Evolutionary conservation across 129 eudicot genomes (phyloP), one percentile per base, ranked within the genome.

Genomic region (Kitagawia praeruptora): DNA sequence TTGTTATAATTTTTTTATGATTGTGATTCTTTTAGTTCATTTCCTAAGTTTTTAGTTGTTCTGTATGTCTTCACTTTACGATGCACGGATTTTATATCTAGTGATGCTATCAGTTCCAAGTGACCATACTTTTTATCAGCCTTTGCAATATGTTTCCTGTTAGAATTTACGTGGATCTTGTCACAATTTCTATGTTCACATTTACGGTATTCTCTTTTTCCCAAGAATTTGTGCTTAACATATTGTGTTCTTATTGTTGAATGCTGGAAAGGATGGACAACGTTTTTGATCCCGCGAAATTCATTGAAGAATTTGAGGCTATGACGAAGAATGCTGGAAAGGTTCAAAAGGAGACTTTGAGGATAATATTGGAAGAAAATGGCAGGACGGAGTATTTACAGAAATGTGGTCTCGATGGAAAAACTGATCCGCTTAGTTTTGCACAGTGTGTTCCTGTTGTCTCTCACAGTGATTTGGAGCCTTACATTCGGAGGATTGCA

Each of bases 391-490:
- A 96, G 87, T 96, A 96, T 72, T 77, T 96, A 40, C 84, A 77
- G 83, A 82, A 84, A 81, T 87, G 89, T 80, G 93, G 95, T 48
- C 91, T 96, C 54, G 70, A 86, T 71, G 98, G 99, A 64, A 90
- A 84, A 83, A 89, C 87, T 64, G 99, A 96, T 79, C 90, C 90
- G 3, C 78, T 85, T 41, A 96, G 89, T 51, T 96, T 82, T 76
- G 82, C 83, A 83, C 63, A 80, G 71, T 79, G 90, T 89, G 90
- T 96, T n/a, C 99, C 99, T 40, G 51, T 96, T 81, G 96, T 83
- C 70, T 85, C 90, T 76, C 97, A 95, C 78, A 58, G 78, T 45
- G 99, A 95, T 81, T 83, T 95, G 75, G 96, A 92, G 38, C 96
- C 93, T 74, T 92, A 95, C 78, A 92, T 95, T 81, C 90, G 84